phyloP scores from a whole-genome alignment of 1,284 basidiomycete species.

The Melampsora larici-populina region DNA sequence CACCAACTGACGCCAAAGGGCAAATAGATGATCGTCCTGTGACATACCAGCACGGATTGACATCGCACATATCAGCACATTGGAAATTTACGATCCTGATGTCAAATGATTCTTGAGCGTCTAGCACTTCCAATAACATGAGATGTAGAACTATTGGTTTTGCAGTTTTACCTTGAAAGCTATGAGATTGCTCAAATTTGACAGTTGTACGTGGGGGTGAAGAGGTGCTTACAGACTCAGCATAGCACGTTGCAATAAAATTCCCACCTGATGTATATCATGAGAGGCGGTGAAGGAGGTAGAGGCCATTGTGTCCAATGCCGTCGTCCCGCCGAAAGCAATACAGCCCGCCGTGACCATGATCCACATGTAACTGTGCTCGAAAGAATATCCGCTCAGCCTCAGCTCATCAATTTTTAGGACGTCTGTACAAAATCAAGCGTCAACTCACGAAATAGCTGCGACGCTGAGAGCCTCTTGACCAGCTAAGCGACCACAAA shows the following conservation, averaged over 20 bases:
- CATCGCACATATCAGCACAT: too few species aligned
- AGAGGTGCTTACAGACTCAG: conserved; percentile 58
- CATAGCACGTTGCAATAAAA: conserved; percentile 68
- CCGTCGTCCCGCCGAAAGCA: conserved; percentile 70
- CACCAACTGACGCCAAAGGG: conserved; percentile 65
- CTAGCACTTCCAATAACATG: too few species aligned
- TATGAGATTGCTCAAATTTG: too few species aligned
- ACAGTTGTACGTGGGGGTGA: too few species aligned
- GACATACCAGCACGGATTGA: conserved; percentile 48
- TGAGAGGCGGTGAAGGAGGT: conserved; percentile 69
- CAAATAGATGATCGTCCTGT: conserved; percentile 58
- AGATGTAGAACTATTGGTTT: too few species aligned
- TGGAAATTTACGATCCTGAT: too few species aligned
- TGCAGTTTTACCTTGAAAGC: too few species aligned
- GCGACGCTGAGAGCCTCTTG: conserved; percentile 66
- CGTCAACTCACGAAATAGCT: conserved; percentile 70
- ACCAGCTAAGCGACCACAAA: conserved; percentile 64
- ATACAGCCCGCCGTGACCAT: conserved; percentile 59
- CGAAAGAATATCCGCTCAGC: background rate
- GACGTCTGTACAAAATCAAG: conserved; percentile 65
- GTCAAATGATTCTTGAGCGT: too few species aligned
- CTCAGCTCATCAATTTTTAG: background rate
- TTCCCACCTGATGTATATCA: conserved; percentile 59
- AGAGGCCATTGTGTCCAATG: conserved; percentile 70
- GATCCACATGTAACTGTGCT: background rate